Base-by-base conservation (phyloP, 805 yeast genomes). In the Lipomyces spencermartinsiae region DNA sequence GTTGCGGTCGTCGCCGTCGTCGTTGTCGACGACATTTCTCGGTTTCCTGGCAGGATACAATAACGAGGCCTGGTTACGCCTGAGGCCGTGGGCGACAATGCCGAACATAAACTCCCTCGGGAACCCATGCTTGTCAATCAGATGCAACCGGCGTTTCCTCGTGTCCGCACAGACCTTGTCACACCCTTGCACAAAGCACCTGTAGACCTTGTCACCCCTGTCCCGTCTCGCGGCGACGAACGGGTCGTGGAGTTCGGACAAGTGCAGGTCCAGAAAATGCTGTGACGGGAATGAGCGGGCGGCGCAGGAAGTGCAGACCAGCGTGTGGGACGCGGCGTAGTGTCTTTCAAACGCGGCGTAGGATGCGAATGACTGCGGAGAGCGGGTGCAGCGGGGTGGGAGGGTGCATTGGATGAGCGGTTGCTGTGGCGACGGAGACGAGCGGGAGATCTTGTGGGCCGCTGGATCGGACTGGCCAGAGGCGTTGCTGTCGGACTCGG, bases 221-320 rank as follows among this genome's bases (percentile, higher is more conserved):
- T 80, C 83, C 59, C 76, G 73, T 58, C 76, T 73, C 2, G 82
- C 78, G 25, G 70, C 69, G 4, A 76, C 72, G 57, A 86, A 82
- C 2, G 88, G 85, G 73, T 85, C 83, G 71, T 87, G 90, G 65
- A 78, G 77, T 70, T 87, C 90, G 33, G 80, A 79, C 1, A 86
- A 80, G 70, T 87, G 90, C 16, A 86, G 71, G 4, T 81, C 79
- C 25, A 87, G 76, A 7, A 83, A 70, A 53, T 67, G 73, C 10
- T 79, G 77, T n/a, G 80, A 78, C 0, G 88, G 87, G 65, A 86
- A 83, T 16, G 61, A 34, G 25, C 61, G 60, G 31, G 57, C 49
- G 31, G 57, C 49, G 63, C 79, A 76, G 39, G 69, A 69, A 29
- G 35, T 12, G 63, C 79, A 76, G 10, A 34, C 61, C 39, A 49